Conservation (phyloP, 768 basidiomycete genomes). For the Russula sp. region DNA sequence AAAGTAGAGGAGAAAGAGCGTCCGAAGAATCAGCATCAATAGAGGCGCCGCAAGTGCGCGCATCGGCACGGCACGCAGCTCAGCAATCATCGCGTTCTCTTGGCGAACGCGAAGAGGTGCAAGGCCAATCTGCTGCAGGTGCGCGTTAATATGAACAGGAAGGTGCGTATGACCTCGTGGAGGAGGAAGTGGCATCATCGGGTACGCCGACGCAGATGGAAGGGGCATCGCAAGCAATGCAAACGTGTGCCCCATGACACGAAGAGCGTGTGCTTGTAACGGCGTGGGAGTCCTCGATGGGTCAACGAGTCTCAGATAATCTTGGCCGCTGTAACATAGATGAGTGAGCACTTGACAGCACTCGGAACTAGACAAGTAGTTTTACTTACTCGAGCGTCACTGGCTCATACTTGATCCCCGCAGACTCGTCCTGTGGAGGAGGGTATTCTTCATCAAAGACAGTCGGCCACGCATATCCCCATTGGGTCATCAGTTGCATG, state of each 20-base stretch:
- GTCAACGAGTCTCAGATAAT: constrained; percentile 21
- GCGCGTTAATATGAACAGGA: constrained; percentile 19
- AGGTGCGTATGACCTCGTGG: constrained; percentile 6
- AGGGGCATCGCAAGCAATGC: constrained; percentile 17
- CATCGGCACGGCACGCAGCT: constrained; percentile 23
- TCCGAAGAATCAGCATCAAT: constrained; percentile 21
- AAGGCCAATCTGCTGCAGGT: constrained; percentile 22
- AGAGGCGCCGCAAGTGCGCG: constrained; percentile 23
- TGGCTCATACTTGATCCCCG: constrained; percentile 21
- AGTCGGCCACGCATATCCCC: constrained; percentile 40
- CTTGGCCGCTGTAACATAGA: constrained; percentile 15
- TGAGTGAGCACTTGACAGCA: background rate
- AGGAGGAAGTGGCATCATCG: background rate
- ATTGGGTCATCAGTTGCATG: constrained; percentile 29
- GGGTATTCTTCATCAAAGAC: constrained; percentile 35
- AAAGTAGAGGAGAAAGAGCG: constrained; percentile 23
- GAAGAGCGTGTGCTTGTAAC: constrained; percentile 21
- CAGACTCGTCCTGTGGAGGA: constrained; percentile 13
- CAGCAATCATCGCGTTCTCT: constrained; percentile 21
- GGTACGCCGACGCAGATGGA: constrained; percentile 4
- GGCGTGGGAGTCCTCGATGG: constrained; percentile 20
- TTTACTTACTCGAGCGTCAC: constrained; percentile 19
- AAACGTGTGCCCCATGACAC: constrained; percentile 21
- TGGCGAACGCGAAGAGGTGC: constrained; percentile 20
- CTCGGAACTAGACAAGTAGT: background rate